Evolutionary conservation across 106 monocot species (phyloP).

Genomic region (Dioscorea zingiberensis): DNA sequence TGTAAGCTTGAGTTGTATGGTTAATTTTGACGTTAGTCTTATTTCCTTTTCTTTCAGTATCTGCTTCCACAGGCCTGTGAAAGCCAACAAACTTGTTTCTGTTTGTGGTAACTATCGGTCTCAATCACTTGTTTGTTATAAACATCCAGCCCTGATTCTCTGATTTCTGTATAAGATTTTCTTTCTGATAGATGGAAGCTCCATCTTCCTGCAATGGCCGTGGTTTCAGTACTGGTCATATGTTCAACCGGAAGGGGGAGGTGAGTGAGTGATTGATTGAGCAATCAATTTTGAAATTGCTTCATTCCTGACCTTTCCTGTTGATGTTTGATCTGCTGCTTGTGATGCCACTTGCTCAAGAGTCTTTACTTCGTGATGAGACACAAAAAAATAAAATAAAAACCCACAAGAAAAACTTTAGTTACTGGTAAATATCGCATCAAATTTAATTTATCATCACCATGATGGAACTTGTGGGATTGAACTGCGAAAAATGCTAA

Average conservation of each 20-base stretch:
- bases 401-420: slow-evolving; percentile 57
- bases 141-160: neutral
- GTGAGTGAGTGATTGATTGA: slow-evolving; percentile 26
- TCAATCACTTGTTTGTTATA: neutral
- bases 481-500: slow-evolving; percentile 2
- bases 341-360: slow-evolving; percentile 68
- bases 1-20: no score
- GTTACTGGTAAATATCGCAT: neutral
- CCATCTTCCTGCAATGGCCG: slow-evolving; percentile 59
- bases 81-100: slow-evolving; percentile 89
- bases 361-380: slow-evolving; percentile 44
- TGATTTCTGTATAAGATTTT: neutral
- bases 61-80: slow-evolving; percentile 83
- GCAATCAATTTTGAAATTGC: no score
- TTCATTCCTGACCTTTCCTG: no score
- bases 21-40: neutral
- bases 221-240: slow-evolving; percentile 62
- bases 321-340: slow-evolving; percentile 30
- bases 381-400: slow-evolving; percentile 20
- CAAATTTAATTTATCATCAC: no score
- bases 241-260: slow-evolving; percentile 93
- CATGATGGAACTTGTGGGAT: no score
- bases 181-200: slow-evolving; percentile 59
- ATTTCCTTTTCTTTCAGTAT: slow-evolving; percentile 34
- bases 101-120: slow-evolving; percentile 42